phyloP scores from a whole-genome alignment of 768 basidiomycete species.

The Scleroderma citrinum region DNA sequence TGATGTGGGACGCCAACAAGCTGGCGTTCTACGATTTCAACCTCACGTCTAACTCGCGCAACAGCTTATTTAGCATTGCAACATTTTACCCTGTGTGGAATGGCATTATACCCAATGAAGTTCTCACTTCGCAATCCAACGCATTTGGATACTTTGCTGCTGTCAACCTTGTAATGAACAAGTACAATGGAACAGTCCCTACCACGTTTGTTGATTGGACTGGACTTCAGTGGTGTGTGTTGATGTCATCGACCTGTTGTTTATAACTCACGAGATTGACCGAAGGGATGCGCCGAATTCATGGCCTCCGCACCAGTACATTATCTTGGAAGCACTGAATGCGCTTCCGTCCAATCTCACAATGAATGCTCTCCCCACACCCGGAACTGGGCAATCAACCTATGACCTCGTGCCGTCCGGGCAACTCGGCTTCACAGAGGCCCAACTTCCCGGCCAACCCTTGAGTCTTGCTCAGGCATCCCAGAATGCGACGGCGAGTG shows the following conservation, averaged over 20 bases:
- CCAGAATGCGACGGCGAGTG: conserved; percentile 46
- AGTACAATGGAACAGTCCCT: conserved; percentile 86
- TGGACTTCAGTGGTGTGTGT: conserved; percentile 70
- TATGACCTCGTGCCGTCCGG: conserved; percentile 68
- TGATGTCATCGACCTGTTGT: background rate
- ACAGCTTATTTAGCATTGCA: conserved; percentile 63
- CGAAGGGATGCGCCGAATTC: conserved; percentile 79
- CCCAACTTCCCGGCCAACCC: conserved; percentile 64
- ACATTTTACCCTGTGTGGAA: conserved; percentile 86
- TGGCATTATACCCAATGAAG: conserved; percentile 72
- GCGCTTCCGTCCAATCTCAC: conserved; percentile 72
- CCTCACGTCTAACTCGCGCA: conserved; percentile 58
- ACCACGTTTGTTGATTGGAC: conserved; percentile 65
- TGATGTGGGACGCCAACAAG: conserved; percentile 77
- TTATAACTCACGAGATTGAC: background rate
- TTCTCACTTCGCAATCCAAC: conserved; percentile 48
- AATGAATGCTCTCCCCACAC: conserved; percentile 46
- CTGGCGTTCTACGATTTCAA: conserved; percentile 94
- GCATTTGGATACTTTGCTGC: conserved; percentile 72
- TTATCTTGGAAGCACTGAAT: conserved; percentile 69
- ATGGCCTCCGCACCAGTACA: conserved; percentile 86
- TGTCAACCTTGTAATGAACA: conserved; percentile 71
- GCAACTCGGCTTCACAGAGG: conserved; percentile 77
- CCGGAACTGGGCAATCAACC: conserved; percentile 45
- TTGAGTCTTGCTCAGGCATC: conserved; percentile 29